Conservation (phyloP, 75 land plant species). For the Gnetum montanum region DNA sequence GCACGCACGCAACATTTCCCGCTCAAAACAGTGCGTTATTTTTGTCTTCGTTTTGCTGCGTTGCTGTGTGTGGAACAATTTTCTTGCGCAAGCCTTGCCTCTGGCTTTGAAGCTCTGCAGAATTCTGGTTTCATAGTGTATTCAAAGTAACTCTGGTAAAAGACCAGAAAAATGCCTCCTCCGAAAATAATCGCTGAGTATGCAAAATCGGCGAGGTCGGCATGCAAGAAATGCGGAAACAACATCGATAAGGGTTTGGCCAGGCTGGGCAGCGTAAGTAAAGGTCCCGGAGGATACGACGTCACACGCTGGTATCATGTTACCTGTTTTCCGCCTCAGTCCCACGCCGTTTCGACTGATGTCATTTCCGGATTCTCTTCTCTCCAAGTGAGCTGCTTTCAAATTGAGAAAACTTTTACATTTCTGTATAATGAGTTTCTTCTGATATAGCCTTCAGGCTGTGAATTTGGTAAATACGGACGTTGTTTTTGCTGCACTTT, state of each 20-base stretch:
- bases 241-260: constrained; percentile 29
- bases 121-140: too few species aligned
- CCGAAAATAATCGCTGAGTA: constrained; percentile 54
- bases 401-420: not conserved
- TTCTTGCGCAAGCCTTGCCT: too few species aligned
- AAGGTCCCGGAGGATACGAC: constrained; percentile 49
- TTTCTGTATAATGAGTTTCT: not conserved
- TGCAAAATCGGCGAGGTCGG: constrained; percentile 69
- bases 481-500: too few species aligned
- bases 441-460: too few species aligned
- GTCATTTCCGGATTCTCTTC: constrained; percentile 38
- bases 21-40: too few species aligned
- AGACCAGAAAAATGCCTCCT: constrained; percentile 1
- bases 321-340: constrained; percentile 24
- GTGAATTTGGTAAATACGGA: too few species aligned
- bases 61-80: too few species aligned
- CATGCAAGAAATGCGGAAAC: constrained; percentile 63
- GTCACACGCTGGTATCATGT: constrained; percentile 61
- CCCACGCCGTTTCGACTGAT: constrained; percentile 18
- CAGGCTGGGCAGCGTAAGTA: constrained; percentile 43
- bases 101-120: too few species aligned
- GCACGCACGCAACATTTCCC: too few species aligned
- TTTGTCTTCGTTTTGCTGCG: too few species aligned
- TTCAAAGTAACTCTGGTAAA: too few species aligned
- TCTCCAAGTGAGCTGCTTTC: constrained; percentile 35